phyloP scores from a whole-genome alignment of 2,329 filamentous ascomycete species.

The Dactylella cylindrospora region DNA sequence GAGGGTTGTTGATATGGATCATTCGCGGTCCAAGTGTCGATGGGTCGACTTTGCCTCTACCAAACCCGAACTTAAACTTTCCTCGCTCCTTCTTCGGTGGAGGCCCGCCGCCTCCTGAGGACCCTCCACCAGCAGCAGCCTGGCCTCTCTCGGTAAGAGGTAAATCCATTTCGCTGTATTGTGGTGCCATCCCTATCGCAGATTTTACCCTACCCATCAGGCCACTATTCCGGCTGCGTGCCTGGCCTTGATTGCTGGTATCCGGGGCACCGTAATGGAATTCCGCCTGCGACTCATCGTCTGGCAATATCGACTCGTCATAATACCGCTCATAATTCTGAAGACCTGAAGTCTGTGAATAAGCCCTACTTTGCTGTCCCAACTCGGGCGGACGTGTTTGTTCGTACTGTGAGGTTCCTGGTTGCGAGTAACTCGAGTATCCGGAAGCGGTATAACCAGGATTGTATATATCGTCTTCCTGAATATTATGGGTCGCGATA shows the following conservation, averaged over 20 bases:
- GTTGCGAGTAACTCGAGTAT: conserved; percentile 14
- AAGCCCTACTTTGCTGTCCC: conserved; percentile 55
- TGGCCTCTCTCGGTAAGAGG: conserved; percentile 75
- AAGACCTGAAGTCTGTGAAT: conserved; percentile 77
- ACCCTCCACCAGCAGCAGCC: conserved; percentile 54
- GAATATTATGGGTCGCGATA: conserved; percentile 44
- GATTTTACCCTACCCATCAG: conserved; percentile 85
- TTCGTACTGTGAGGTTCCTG: conserved; percentile 50
- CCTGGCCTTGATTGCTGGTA: conserved; percentile 61
- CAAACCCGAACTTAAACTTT: conserved; percentile 91
- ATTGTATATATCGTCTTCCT: conserved; percentile 40
- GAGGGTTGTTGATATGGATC: conserved; percentile 94
- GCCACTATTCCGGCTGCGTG: conserved; percentile 72
- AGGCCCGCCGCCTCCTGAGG: conserved; percentile 53
- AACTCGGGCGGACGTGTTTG: conserved; percentile 49
- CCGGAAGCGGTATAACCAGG: conserved; percentile 34
- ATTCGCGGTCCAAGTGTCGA: conserved; percentile 87
- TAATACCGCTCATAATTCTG: conserved; percentile 91
- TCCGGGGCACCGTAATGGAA: conserved; percentile 79
- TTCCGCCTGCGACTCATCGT: conserved; percentile 79
- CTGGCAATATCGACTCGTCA: conserved; percentile 60
- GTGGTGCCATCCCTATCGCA: conserved; percentile 78
- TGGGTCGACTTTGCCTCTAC: conserved; percentile 79
- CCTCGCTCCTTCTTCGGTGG: conserved; percentile 61
- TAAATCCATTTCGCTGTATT: conserved; percentile 97